Base-by-base conservation (phyloP, 441 rosid species). In the Populus hybrid region DNA sequence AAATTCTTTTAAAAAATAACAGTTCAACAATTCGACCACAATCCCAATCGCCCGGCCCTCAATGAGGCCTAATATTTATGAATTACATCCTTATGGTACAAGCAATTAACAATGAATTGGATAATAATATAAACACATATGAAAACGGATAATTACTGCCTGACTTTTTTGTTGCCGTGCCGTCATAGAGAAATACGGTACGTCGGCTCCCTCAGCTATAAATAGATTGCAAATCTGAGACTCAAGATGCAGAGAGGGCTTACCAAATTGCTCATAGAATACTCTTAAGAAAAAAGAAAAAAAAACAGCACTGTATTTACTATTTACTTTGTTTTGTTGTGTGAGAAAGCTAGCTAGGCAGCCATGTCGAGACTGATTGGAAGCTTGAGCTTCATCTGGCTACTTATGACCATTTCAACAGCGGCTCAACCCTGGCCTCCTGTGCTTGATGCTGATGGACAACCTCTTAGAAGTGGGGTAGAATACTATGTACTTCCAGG, bases 401-500 rank as follows among this genome's bases (percentile, higher is more conserved):
- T 68, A 68, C 10, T 30, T 4, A 28, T 12, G 70, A 42, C 42
- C 70, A 68, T 14, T 2, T 68, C 70, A 11, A 14, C 36, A 1
- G 24, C 20, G 30, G 69, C 69, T 67, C 69, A 67, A 67, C 4
- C 69, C 69, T 5, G 2, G 30, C 40, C 69, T 67, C 30, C 34
- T 10, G 69, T 67, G 38, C 35, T 68, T 1, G 70, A 68, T 16
- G 34, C 38, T 1, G 21, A 7, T 3, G 70, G 70, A 3, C 38
- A 30, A 32, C 70, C 38, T 38, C 57, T 64, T 28, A 1, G 12
- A 20, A 20, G 57, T 11, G 77, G 81, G 10, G 38, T 53, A 6
- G 18, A 73, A 10, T 78, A 73, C 73, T 57, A 72, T n/a, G 65
- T 78, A 0, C 73, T 72, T 6, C 81, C 81, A 11, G 81, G 73